Conservation (phyloP, 2,329 filamentous ascomycete species). For the Pseudogymnoascus sp. region DNA sequence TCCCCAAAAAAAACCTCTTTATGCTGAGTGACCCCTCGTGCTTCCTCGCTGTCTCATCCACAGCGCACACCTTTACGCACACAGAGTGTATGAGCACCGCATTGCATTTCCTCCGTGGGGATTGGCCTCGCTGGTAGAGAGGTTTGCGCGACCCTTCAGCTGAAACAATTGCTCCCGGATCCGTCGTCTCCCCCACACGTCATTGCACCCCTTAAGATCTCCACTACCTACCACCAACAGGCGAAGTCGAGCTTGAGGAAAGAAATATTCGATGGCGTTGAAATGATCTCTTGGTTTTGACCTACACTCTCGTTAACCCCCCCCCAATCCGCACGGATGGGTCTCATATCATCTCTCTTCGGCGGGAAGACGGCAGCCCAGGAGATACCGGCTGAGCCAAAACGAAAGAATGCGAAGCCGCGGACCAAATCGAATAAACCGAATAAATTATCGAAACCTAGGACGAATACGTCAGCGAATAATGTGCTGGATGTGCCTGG, state of each 20-base stretch:
- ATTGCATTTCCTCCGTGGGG: background rate
- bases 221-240: background rate
- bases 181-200: background rate
- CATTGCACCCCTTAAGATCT: background rate
- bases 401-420: background rate
- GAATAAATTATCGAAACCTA: constrained; percentile 28
- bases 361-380: background rate
- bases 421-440: background rate
- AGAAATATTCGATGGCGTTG: background rate
- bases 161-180: background rate
- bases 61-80: background rate
- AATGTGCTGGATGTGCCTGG: constrained; percentile 11
- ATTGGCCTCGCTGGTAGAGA: background rate
- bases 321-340: background rate
- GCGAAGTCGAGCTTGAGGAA: background rate
- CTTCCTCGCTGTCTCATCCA: background rate
- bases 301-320: background rate
- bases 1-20: background rate
- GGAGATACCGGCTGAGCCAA: background rate
- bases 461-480: constrained; percentile 21
- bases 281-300: background rate
- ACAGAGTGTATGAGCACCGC: background rate
- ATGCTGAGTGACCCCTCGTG: background rate
- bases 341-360: background rate
- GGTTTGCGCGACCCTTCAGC: background rate